Conservation (phyloP, 371 early-diverging fungal genomes). For the Nematocida sp. region DNA sequence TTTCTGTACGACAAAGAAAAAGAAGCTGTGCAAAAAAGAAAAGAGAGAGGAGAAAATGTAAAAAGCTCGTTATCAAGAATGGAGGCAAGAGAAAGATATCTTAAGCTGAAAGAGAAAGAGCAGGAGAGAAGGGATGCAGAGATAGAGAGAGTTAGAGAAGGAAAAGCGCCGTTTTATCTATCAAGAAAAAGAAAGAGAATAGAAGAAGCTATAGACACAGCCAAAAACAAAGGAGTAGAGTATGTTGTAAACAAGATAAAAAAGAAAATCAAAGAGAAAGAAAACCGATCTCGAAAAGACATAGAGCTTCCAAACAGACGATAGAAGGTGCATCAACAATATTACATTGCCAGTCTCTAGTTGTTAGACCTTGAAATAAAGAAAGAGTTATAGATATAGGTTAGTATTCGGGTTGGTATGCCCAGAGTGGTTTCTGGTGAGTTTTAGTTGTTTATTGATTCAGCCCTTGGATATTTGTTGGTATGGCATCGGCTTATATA, state of each 20-base stretch:
- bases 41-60: slow-evolving; percentile 13
- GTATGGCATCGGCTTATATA: too few species aligned
- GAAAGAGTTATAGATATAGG: too few species aligned
- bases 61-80: slow-evolving; percentile 2
- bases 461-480: too few species aligned
- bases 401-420: too few species aligned
- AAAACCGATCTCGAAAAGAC: slow-evolving; percentile 19
- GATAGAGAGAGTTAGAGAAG: slow-evolving; percentile 27
- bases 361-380: too few species aligned
- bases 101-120: slow-evolving; percentile 14
- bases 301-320: too few species aligned
- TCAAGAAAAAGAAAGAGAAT: slow-evolving; percentile 15
- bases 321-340: too few species aligned
- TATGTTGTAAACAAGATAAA: slow-evolving; percentile 4
- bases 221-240: slow-evolving; percentile 38
- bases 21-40: neutral
- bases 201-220: slow-evolving; percentile 15
- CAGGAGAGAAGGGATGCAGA: slow-evolving; percentile 20
- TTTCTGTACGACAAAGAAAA: slow-evolving; percentile 39
- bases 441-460: too few species aligned
- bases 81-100: slow-evolving; percentile 11
- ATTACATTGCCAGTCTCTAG: too few species aligned
- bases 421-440: too few species aligned
- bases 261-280: slow-evolving; percentile 43
- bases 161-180: slow-evolving; percentile 39